Evolutionary conservation across 2,329 filamentous ascomycete species (phyloP).

Genomic region (Pezicula carpinea): DNA sequence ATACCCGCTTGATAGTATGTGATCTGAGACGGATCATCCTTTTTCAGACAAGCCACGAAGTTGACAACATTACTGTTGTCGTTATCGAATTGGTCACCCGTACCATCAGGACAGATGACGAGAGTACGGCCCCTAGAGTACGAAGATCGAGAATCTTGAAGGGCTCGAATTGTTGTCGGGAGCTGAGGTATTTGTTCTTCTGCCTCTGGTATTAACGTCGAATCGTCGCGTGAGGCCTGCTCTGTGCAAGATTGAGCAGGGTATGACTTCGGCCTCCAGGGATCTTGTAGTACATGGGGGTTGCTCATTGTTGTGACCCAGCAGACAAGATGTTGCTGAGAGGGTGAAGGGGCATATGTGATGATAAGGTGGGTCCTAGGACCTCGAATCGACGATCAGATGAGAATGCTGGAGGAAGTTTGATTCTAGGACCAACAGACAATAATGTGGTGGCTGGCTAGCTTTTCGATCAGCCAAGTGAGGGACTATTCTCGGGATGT

Average conservation of each 20-base stretch:
- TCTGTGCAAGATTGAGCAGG: conserved; percentile 13
- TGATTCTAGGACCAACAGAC: no score
- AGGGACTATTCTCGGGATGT: no score
- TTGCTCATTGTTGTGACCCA: conserved; percentile 6
- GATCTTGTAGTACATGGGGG: background rate
- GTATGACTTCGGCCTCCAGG: conserved; percentile 13
- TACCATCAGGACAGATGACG: conserved; percentile 39
- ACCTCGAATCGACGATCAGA: no score
- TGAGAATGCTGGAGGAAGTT: no score
- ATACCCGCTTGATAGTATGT: conserved; percentile 42
- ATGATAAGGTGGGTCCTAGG: no score
- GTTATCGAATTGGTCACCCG: conserved; percentile 38
- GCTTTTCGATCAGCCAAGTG: no score
- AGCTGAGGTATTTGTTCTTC: conserved; percentile 6
- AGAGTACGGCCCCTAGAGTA: conserved; percentile 18
- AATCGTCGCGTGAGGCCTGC: conserved; percentile 4
- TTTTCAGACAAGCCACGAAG: conserved; percentile 38
- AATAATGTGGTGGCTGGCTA: no score
- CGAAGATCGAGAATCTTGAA: conserved; percentile 8
- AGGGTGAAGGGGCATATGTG: no score
- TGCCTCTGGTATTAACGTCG: conserved; percentile 1
- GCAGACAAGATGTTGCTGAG: background rate
- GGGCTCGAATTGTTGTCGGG: conserved; percentile 13
- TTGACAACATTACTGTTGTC: conserved; percentile 40
- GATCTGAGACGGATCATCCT: conserved; percentile 33